A percentile compares a stretch with the other conserved stretches of the same genome.
Evolutionary conservation across 75 land plant species (phyloP).

Genomic region (Selaginella moellendorffii): DNA sequence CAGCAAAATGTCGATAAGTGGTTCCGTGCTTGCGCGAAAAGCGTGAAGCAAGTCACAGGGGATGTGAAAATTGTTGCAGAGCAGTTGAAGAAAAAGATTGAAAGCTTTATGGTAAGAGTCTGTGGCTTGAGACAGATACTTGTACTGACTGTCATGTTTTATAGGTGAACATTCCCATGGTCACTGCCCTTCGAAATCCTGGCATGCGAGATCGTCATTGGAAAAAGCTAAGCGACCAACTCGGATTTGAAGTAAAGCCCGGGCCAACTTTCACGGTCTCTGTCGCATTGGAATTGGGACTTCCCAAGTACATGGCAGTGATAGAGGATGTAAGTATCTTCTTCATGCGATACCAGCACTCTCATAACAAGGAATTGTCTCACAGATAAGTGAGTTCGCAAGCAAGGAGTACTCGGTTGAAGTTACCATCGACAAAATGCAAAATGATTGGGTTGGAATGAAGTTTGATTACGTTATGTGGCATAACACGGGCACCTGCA

Average conservation of each 20-base stretch:
- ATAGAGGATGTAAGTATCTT: conserved; percentile 31
- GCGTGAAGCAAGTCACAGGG: conserved; percentile 15
- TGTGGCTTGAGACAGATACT: too few species aligned
- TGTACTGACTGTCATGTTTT: too few species aligned
- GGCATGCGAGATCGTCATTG: conserved; percentile 35
- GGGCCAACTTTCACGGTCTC: conserved; percentile 18
- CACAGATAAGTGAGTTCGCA: conserved; percentile 30
- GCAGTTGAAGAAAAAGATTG: conserved; percentile 17
- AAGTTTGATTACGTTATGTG: conserved; percentile 23
- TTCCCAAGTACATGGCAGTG: conserved; percentile 15
- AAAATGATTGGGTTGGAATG: conserved; percentile 23
- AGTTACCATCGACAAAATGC: conserved; percentile 28
- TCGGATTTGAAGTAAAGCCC: conserved; percentile 28
- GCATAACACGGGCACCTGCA: conserved; percentile 20
- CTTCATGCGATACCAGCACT: too few species aligned
- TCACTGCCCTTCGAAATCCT: conserved; percentile 22
- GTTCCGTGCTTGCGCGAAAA: conserved; percentile 24
- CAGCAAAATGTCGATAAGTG: conserved; percentile 25
- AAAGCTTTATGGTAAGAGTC: conserved; percentile 12
- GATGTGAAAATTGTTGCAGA: conserved; percentile 22
- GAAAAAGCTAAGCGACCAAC: conserved; percentile 22
- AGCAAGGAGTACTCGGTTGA: conserved; percentile 29
- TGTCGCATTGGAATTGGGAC: conserved; percentile 12
- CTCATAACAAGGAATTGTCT: too few species aligned
- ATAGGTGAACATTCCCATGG: conserved; percentile 27